Evolutionary conservation across 768 basidiomycete species (phyloP).

Genomic region (Naganishia kalamii): DNA sequence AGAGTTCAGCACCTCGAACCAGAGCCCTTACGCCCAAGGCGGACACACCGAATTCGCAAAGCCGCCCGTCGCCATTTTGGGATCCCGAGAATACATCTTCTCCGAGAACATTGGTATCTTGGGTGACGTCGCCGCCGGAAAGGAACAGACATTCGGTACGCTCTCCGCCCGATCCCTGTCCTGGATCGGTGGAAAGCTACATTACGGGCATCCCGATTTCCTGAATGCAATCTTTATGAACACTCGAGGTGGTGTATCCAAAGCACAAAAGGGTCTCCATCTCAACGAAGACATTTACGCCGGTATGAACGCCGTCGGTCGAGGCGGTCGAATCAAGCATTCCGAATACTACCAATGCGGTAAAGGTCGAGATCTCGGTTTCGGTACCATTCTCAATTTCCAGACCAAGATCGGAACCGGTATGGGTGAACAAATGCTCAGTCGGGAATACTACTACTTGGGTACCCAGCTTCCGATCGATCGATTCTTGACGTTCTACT

Average conservation of each 20-base stretch:
- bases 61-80: constrained; percentile 90
- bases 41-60: constrained; percentile 79
- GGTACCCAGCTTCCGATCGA: constrained; percentile 97
- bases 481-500: constrained; percentile 98
- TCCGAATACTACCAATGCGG: constrained; percentile 99
- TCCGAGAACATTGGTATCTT: constrained; percentile 99
- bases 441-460: constrained; percentile 96
- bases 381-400: constrained; percentile 98
- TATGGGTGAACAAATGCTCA: constrained; percentile 99
- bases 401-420: constrained; percentile 99
- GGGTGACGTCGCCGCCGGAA: constrained; percentile 95
- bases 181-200: constrained; percentile 96
- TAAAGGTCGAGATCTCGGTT: constrained; percentile 96
- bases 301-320: constrained; percentile 95
- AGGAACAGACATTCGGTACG: constrained; percentile 99
- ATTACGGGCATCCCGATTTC: constrained; percentile 99
- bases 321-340: constrained; percentile 96
- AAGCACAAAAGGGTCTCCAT: constrained; percentile 98
- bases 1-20: constrained; percentile 73
- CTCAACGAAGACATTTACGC: constrained; percentile 99
- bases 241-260: constrained; percentile 95
- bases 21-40: constrained; percentile 89
- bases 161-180: constrained; percentile 91
- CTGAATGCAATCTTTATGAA: constrained; percentile 95
- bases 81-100: constrained; percentile 99